Conservation (phyloP, 2,329 filamentous ascomycete species). For the Aspergillus oerlinghausenensis region DNA sequence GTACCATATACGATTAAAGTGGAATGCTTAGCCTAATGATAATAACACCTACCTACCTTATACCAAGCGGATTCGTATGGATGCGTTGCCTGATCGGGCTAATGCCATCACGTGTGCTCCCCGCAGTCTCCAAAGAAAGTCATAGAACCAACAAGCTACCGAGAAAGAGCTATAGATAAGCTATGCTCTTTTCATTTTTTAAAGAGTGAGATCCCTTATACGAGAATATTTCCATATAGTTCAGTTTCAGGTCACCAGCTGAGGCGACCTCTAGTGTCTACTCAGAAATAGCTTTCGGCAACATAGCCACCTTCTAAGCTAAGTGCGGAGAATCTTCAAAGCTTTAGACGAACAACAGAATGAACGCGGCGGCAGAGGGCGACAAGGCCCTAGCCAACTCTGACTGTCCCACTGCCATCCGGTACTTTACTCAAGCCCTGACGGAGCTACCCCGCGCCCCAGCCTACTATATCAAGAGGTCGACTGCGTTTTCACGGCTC, state of each 20-base stretch:
- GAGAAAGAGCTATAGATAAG: neutral
- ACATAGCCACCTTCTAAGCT: neutral
- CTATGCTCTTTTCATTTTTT: neutral
- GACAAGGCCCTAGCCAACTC: constrained; percentile 57
- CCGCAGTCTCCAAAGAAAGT: constrained; percentile 10
- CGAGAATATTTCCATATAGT: neutral
- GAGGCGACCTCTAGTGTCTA: neutral
- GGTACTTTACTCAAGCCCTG: constrained; percentile 64
- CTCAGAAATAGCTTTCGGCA: neutral
- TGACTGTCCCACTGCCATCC: constrained; percentile 65
- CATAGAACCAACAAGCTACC: constrained; percentile 8
- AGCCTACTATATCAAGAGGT: constrained; percentile 75
- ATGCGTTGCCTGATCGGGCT: neutral
- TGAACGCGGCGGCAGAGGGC: constrained; percentile 54
- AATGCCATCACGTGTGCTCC: constrained; percentile 6
- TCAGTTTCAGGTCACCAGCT: neutral
- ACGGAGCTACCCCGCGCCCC: constrained; percentile 60
- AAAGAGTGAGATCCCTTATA: neutral
- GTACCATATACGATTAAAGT: neutral
- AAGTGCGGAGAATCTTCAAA: neutral
- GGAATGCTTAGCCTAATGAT: neutral
- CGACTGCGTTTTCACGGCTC: constrained; percentile 68
- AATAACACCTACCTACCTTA: neutral
- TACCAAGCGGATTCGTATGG: too few relatives aligned
- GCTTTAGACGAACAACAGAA: constrained; percentile 20